These are phyloP conservation scores for Mycena vitilis DNA, from an alignment of 768 basidiomycete genomes.

Conservation along the genomic window DNA sequence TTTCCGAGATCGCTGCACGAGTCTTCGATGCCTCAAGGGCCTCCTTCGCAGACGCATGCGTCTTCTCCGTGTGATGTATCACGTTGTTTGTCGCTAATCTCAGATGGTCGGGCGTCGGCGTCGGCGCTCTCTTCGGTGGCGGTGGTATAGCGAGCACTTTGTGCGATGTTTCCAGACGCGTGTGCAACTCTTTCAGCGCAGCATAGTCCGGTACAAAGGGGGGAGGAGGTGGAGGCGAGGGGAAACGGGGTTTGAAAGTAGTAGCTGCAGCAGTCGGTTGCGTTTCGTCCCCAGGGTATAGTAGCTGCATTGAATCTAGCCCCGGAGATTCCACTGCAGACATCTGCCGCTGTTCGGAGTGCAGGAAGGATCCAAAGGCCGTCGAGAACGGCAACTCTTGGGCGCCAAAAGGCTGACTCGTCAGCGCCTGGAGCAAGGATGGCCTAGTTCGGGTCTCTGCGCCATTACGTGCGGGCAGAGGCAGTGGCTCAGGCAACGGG, in stretches of 20 bases:
- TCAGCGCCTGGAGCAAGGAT: constrained; percentile 30
- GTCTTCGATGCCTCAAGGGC: constrained; percentile 22
- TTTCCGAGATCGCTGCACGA: constrained; percentile 19
- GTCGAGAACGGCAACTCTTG: neutral
- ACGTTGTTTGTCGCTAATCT: constrained; percentile 27
- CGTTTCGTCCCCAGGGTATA: constrained; percentile 23
- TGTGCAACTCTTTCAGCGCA: constrained; percentile 29
- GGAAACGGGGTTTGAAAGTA: neutral
- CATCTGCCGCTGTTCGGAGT: neutral
- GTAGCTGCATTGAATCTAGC: constrained; percentile 27
- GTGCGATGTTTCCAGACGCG: constrained; percentile 29
- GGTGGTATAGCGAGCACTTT: constrained; percentile 28
- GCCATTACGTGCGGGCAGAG: neutral
- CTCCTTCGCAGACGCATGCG: constrained; percentile 16
- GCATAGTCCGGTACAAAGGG: constrained; percentile 32
- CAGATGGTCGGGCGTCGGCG: constrained; percentile 24
- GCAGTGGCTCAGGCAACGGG: constrained; percentile 36
- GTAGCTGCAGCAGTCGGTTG: too few species aligned
- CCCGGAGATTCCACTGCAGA: neutral
- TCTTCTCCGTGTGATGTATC: constrained; percentile 24
- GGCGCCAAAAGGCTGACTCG: neutral
- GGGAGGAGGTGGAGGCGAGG: constrained; percentile 10
- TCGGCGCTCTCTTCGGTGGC: constrained; percentile 13
- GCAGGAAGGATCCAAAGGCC: neutral
- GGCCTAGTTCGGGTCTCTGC: constrained; percentile 26